phyloP scores from a whole-genome alignment of 805 yeast genomes.

The Blastobotrys robertii region DNA sequence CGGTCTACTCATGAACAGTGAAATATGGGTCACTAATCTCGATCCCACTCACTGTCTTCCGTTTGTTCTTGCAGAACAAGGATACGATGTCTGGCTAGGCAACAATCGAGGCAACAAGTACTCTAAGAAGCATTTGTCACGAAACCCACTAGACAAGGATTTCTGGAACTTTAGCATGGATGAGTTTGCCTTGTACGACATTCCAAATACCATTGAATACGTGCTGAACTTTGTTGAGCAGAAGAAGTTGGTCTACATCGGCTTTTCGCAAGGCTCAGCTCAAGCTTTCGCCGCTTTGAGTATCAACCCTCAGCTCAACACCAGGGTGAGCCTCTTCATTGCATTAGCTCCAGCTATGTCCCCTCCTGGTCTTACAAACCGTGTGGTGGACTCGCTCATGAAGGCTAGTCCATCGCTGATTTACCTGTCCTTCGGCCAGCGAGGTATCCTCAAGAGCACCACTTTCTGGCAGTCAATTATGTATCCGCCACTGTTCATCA shows the following conservation, averaged over 20 bases:
- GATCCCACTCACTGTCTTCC: conserved; percentile 53
- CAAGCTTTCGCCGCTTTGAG: conserved; percentile 83
- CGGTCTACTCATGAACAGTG: conserved; percentile 83
- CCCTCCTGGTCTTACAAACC: conserved; percentile 74
- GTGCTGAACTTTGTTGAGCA: conserved; percentile 44
- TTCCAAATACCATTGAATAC: conserved; percentile 74
- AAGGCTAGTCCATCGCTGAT: conserved; percentile 68
- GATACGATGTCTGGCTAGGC: conserved; percentile 93
- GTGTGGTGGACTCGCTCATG: conserved; percentile 63
- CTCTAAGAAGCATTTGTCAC: conserved; percentile 62
- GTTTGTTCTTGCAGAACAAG: conserved; percentile 62
- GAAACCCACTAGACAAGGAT: conserved; percentile 33
- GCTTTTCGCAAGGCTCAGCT: conserved; percentile 91
- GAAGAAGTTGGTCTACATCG: conserved; percentile 54
- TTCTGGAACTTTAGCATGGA: conserved; percentile 92
- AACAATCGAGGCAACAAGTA: conserved; percentile 91
- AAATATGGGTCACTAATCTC: conserved; percentile 56
- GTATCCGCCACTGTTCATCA: conserved; percentile 66
- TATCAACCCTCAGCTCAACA: conserved; percentile 49
- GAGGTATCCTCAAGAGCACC: conserved; percentile 67
- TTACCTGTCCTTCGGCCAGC: conserved; percentile 61
- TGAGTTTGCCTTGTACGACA: conserved; percentile 84
- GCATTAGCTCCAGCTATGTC: conserved; percentile 94
- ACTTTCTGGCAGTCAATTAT: conserved; percentile 68
- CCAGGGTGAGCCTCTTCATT: conserved; percentile 45